Evolutionary conservation across 2,329 filamentous ascomycete genomes (phyloP).

Genomic region (Malbranchea cinnamomea): DNA sequence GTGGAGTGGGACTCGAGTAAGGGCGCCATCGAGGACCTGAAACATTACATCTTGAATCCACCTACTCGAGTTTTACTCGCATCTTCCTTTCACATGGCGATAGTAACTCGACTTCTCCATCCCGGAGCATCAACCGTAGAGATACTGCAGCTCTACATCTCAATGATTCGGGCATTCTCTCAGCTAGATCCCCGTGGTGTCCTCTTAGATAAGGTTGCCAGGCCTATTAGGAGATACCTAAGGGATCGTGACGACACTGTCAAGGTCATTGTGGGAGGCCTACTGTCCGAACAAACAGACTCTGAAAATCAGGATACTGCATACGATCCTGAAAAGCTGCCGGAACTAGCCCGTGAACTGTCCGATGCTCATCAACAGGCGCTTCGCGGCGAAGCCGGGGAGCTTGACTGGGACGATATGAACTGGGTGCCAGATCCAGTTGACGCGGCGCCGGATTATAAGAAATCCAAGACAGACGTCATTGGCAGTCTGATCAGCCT

Average conservation of each 20-base stretch:
- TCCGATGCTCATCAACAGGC: conserved; percentile 26
- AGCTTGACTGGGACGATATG: conserved; percentile 83
- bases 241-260: conserved; percentile 51
- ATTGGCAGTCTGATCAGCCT: conserved; percentile 80
- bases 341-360: conserved; percentile 41
- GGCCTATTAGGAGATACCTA: conserved; percentile 48
- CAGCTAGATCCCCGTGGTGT: conserved; percentile 50
- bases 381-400: conserved; percentile 38
- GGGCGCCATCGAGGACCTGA: conserved; percentile 46
- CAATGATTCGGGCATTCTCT: conserved; percentile 49
- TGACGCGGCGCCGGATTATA: conserved; percentile 85
- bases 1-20: conserved; percentile 44
- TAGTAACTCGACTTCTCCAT: conserved; percentile 42
- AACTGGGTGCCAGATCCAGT: conserved; percentile 85
- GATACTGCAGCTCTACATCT: conserved; percentile 54
- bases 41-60: conserved; percentile 39
- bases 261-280: conserved; percentile 48
- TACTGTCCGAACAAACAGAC: conserved; percentile 40
- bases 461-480: conserved; percentile 78
- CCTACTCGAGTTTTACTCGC: conserved; percentile 41
- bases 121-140: conserved; percentile 51
- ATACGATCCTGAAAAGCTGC: conserved; percentile 27
- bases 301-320: conserved; percentile 17
- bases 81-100: conserved; percentile 36
- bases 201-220: conserved; percentile 50